These are phyloP conservation scores for Aspergillaceae sp. DNA, from an alignment of 2,329 filamentous ascomycete genomes.

Conservation along the genomic window DNA sequence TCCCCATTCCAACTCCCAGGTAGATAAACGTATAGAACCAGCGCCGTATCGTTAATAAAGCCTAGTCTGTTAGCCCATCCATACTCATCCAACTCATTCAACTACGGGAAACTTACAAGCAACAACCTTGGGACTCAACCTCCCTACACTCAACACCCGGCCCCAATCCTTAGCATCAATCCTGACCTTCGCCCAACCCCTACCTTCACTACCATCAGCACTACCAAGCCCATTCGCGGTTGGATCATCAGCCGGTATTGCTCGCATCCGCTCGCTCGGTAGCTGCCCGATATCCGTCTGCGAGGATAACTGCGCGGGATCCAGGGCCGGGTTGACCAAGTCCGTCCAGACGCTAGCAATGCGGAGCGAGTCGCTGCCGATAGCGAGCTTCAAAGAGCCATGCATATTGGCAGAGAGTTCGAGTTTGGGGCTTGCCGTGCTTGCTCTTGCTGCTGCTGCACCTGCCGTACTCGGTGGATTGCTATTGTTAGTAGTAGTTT, in stretches of 20 bases:
- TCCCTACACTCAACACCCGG: constrained; percentile 81
- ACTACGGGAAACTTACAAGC: constrained; percentile 51
- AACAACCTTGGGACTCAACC: constrained; percentile 82
- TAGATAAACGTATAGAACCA: constrained; percentile 40
- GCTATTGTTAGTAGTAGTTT: constrained; percentile 18
- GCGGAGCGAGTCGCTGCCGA: constrained; percentile 73
- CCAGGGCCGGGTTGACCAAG: constrained; percentile 78
- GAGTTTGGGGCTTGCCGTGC: constrained; percentile 50
- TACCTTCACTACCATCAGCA: constrained; percentile 62
- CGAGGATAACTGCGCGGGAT: constrained; percentile 61
- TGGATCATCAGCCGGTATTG: no score
- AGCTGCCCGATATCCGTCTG: constrained; percentile 60
- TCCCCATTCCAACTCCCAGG: constrained; percentile 34
- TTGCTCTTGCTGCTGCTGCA: constrained; percentile 9
- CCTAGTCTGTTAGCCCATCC: constrained; percentile 16
- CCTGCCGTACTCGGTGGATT: constrained; percentile 1
- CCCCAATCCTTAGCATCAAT: constrained; percentile 95
- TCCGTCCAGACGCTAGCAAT: constrained; percentile 81
- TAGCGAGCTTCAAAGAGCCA: constrained; percentile 69
- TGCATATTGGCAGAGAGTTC: constrained; percentile 93
- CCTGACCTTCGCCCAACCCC: constrained; percentile 78
- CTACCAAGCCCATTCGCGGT: no score
- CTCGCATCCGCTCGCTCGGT: constrained; percentile 69
- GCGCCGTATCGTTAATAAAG: constrained; percentile 38
- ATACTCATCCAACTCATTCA: constrained; percentile 14